phyloP scores from a whole-genome alignment of 345 rosid species.

The Theobroma cacao region DNA sequence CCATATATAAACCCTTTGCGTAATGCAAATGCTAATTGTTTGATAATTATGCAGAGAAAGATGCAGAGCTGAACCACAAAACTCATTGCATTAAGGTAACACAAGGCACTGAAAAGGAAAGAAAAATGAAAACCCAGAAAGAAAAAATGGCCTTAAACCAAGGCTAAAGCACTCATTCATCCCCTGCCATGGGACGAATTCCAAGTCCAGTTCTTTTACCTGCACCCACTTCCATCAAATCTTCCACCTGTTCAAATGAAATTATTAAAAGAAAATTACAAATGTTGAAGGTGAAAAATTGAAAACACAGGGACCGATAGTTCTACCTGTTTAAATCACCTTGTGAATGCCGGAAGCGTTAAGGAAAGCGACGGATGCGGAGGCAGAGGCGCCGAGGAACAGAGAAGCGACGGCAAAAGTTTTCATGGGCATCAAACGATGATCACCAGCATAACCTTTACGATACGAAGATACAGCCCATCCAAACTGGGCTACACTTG shows the following conservation, averaged over 20 bases:
- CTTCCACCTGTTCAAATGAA: conserved; percentile 42
- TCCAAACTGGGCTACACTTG: conserved; percentile 35
- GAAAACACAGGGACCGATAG: neutral
- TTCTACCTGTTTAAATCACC: conserved; percentile 31
- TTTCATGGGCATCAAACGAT: too few species aligned
- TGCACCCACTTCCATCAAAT: conserved; percentile 43
- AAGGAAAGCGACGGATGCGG: conserved; percentile 35
- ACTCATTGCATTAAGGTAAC: too few species aligned
- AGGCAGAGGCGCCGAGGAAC: too few species aligned
- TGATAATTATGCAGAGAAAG: too few species aligned
- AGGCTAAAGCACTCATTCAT: conserved; percentile 18
- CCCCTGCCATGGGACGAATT: conserved; percentile 20
- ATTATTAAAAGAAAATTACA: neutral
- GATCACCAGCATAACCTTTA: too few species aligned
- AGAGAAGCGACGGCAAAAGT: too few species aligned
- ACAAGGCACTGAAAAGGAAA: too few species aligned
- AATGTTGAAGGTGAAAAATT: neutral
- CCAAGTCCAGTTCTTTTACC: conserved; percentile 37
- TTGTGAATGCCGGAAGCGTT: conserved; percentile 40
- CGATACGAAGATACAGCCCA: too few species aligned
- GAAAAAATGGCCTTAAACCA: neutral
- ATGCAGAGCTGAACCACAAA: too few species aligned
- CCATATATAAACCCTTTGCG: too few species aligned
- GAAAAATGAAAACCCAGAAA: too few species aligned
- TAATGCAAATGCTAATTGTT: too few species aligned